Evolutionary conservation across 1,284 basidiomycete genomes (phyloP), one percentile per base, ranked within the genome.

Genomic region (Exobasidium rhododendri): DNA sequence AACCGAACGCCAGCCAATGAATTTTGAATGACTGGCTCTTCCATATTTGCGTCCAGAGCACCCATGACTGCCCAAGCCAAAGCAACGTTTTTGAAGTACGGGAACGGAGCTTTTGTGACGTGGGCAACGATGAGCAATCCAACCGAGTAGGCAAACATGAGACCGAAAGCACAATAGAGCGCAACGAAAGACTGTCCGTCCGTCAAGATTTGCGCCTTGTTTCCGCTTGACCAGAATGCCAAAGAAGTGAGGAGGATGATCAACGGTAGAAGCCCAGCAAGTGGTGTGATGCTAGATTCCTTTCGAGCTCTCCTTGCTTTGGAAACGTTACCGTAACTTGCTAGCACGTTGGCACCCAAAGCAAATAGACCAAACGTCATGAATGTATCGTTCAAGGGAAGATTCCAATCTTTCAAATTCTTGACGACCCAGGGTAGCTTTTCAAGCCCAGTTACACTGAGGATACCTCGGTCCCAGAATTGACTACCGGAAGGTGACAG

Each of bases 111-210:
- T 68, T 87, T 87, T 56, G 92, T 94, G 45, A 97, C 87, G 80
- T 98, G 94, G 0, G 93, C 91, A 35, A 97, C 82, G 77, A 97
- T 97, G 82, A 97, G 89, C 69, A 90, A 84, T 40, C 92, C 91
- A 49, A 97, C 94, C 74, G 85, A 82, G 74, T 85, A 84, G 3
- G 83, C 82, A 68, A 91, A 92, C 73, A 89, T 87, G 54, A 92
- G 81, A 24, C 91, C 94, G 92, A 93, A 97, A 49, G 89, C 88
- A 68, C 87, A 87, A 20, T 94, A 80, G 83, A 94, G 94, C 0
- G 93, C 91, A 4, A 97, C 81, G 74, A 97, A 88, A 22, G 89
- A 63, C 6, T 63, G 43, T 0, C 66, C 58, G 10, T 75, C 69
- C 44, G 59, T 57, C 45, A 77, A 59, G 59, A 78, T 66, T 31